Percentiles rank a stretch among this genome's conserved stretches.
Evolutionary conservation across 1,139 yeast species (phyloP).

Genomic region (Hanseniaspora sp.): DNA sequence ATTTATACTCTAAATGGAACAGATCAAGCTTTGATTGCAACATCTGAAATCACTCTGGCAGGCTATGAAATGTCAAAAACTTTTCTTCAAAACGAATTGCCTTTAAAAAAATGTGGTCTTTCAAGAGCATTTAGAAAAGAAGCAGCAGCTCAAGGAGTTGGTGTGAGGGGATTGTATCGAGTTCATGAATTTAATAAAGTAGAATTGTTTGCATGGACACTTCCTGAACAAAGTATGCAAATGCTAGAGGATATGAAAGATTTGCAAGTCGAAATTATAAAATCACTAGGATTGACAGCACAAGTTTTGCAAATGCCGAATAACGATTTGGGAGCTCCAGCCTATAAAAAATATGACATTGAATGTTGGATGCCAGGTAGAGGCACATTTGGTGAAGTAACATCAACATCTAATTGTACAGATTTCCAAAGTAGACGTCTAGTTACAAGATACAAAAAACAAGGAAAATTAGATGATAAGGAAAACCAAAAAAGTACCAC

Average conservation of each 20-base stretch:
- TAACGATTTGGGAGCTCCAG: conserved; percentile 88
- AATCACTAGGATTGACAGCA: conserved; percentile 64
- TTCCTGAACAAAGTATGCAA: conserved; percentile 35
- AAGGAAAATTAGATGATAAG: conserved; percentile 23
- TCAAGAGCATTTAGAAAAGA: conserved; percentile 89
- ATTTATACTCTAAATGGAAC: conserved; percentile 48
- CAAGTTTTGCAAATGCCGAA: conserved; percentile 81
- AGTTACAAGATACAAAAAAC: conserved; percentile 44
- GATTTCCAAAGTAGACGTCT: conserved; percentile 84
- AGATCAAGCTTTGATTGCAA: conserved; percentile 59
- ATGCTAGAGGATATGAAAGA: conserved; percentile 51
- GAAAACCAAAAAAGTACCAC: conserved; percentile 19
- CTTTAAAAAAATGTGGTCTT: conserved; percentile 62
- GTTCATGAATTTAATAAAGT: conserved; percentile 98
- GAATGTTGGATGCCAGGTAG: conserved; percentile 99
- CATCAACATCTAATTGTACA: conserved; percentile 84
- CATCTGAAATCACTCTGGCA: conserved; percentile 92
- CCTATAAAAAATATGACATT: conserved; percentile 79
- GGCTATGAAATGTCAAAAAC: conserved; percentile 46
- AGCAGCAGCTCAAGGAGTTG: conserved; percentile 93
- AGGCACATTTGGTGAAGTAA: conserved; percentile 83
- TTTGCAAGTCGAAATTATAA: conserved; percentile 55
- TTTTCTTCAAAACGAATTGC: conserved; percentile 34
- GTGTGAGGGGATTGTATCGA: conserved; percentile 81
- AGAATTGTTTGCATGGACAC: conserved; percentile 75